Conservation (phyloP, 1,284 basidiomycete genomes). For the Lignosus rhinocerotis region DNA sequence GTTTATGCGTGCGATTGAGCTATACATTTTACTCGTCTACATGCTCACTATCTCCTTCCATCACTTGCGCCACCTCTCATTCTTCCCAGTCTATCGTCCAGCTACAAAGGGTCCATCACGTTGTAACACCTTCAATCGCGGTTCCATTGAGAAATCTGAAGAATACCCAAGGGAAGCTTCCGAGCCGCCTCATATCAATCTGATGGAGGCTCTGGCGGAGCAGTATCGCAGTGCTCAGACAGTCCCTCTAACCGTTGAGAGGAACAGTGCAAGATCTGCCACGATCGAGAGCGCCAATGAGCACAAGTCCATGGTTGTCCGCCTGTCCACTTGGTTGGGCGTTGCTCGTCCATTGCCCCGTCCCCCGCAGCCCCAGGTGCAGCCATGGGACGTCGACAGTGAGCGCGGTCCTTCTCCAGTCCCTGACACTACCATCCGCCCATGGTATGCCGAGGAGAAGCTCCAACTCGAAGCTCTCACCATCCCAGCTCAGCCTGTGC, state of each 20-base stretch:
- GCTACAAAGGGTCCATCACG: conserved; percentile 26
- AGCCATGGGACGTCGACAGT: conserved; percentile 19
- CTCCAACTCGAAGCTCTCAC: conserved; percentile 4
- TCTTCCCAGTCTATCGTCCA: conserved; percentile 17
- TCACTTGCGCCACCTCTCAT: conserved; percentile 29
- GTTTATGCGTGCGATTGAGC: conserved; percentile 64
- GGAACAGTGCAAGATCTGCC: conserved; percentile 17
- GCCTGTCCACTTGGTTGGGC: conserved; percentile 21
- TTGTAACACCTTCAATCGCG: conserved; percentile 29
- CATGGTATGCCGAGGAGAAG: conserved; percentile 7
- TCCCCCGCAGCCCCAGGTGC: conserved; percentile 1
- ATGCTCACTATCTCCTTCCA: conserved; percentile 55
- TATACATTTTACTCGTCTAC: conserved; percentile 64
- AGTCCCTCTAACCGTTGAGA: conserved; percentile 15
- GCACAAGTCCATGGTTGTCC: conserved; percentile 20
- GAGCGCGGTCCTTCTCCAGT: conserved; percentile 18
- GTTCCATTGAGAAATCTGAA: conserved; percentile 12
- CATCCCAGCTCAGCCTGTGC: conserved; percentile 1
- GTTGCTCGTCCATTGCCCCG: conserved; percentile 11
- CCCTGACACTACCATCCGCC: neutral
- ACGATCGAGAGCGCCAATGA: conserved; percentile 12
- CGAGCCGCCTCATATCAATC: neutral
- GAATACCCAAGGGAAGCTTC: neutral
- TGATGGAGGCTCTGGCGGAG: conserved; percentile 16
- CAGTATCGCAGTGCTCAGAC: conserved; percentile 14